Conservation (phyloP, 805 yeast genomes). For the Jamesozyma lodderae region DNA sequence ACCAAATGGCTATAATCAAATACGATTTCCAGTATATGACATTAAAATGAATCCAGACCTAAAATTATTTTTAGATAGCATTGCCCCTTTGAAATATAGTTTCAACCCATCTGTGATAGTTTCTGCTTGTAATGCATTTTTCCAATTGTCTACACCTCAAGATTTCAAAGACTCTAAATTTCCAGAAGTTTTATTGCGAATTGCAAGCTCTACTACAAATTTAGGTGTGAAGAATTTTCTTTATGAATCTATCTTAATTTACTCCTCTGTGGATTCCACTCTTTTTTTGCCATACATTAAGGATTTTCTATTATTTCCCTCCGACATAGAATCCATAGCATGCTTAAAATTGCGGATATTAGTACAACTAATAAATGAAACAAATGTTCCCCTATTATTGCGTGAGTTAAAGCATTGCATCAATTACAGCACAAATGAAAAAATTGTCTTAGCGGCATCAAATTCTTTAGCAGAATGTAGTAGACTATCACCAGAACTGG, state of each 20-base stretch:
- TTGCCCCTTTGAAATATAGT: constrained; percentile 41
- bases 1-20: constrained; percentile 37
- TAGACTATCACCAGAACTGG: constrained; percentile 40
- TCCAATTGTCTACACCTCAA: constrained; percentile 50
- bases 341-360: constrained; percentile 52
- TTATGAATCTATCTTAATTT: constrained; percentile 38
- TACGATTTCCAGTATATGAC: constrained; percentile 34
- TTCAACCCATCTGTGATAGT: constrained; percentile 53
- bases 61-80: constrained; percentile 40
- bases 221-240: constrained; percentile 32
- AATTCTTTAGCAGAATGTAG: constrained; percentile 57
- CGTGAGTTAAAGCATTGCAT: constrained; percentile 58
- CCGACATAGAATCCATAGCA: constrained; percentile 38
- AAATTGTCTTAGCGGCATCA: constrained; percentile 41
- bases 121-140: constrained; percentile 48
- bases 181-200: constrained; percentile 42
- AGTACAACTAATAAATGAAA: constrained; percentile 45
- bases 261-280: constrained; percentile 29
- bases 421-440: constrained; percentile 15
- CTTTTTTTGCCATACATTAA: constrained; percentile 32
- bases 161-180: constrained; percentile 41
- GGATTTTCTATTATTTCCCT: constrained; percentile 48
- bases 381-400: constrained; percentile 43
- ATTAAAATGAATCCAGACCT: constrained; percentile 48
- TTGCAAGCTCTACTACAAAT: constrained; percentile 29